Evolutionary conservation across 2,329 filamentous ascomycete species (phyloP).

Genomic region (Acrodontium crateriforme): DNA sequence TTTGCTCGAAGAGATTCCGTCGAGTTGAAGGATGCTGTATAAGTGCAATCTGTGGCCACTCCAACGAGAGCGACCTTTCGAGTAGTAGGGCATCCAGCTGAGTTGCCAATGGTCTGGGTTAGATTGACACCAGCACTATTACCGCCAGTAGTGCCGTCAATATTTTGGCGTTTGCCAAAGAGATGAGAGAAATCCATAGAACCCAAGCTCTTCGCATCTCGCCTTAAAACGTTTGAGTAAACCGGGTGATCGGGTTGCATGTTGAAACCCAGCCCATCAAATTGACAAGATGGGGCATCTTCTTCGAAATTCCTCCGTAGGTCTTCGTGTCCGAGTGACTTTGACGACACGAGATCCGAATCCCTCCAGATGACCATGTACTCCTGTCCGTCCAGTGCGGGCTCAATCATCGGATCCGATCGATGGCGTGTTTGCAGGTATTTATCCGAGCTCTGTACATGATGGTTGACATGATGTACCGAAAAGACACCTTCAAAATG

Average conservation of each 20-base stretch:
- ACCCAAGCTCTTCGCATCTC: slow-evolving; percentile 42
- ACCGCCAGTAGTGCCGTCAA: slow-evolving; percentile 55
- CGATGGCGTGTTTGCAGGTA: slow-evolving; percentile 60
- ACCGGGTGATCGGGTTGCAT: slow-evolving; percentile 56
- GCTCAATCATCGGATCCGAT: slow-evolving; percentile 53
- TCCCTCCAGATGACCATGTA: slow-evolving; percentile 88
- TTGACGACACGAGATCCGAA: slow-evolving; percentile 46
- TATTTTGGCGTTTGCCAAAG: slow-evolving; percentile 54
- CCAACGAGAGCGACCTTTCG: slow-evolving; percentile 84
- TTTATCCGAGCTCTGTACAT: slow-evolving; percentile 62
- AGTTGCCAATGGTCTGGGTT: slow-evolving; percentile 62
- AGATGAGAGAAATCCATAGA: slow-evolving; percentile 50
- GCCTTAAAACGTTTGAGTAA: slow-evolving; percentile 37
- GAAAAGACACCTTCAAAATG: slow-evolving; percentile 86
- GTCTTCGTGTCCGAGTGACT: slow-evolving; percentile 39
- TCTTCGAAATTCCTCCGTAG: slow-evolving; percentile 33
- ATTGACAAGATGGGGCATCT: slow-evolving; percentile 40
- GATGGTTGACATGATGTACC: slow-evolving; percentile 68
- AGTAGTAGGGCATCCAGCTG: slow-evolving; percentile 74
- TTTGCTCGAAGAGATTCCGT: slow-evolving; percentile 53
- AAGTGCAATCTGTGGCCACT: slow-evolving; percentile 85
- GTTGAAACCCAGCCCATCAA: slow-evolving; percentile 73
- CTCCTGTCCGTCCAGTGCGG: slow-evolving; percentile 43
- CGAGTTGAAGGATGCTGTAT: slow-evolving; percentile 57
- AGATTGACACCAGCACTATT: slow-evolving; percentile 73